These are phyloP conservation scores for Ormosia semicastrata DNA, from an alignment of 306 rosid species.

Conservation along the genomic window DNA sequence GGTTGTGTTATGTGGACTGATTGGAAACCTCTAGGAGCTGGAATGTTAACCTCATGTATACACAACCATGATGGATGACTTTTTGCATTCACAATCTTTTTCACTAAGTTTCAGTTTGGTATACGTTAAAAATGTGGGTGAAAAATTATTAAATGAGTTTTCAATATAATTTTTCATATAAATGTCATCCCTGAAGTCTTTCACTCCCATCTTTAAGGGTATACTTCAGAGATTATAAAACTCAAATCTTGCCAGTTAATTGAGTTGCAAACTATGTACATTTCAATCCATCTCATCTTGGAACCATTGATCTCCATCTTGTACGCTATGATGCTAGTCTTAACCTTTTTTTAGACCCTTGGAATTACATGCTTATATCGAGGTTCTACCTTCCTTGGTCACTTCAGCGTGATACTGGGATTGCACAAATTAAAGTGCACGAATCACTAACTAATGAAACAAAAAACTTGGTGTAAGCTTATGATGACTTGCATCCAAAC, in stretches of 20 bases:
- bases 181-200: neutral
- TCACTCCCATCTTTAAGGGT: neutral
- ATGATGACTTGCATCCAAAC: neutral
- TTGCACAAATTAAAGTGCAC: neutral
- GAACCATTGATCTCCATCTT: neutral
- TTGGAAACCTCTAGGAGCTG: conserved; percentile 27
- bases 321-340: neutral
- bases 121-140: conserved; percentile 11
- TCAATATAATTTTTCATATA: neutral
- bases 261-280: conserved; percentile 1
- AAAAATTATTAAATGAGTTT: neutral
- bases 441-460: neutral
- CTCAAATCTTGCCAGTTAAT: neutral
- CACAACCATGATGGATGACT: conserved; percentile 21
- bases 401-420: neutral
- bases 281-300: neutral
- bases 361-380: neutral
- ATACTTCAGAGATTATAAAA: neutral
- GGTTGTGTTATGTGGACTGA: conserved; percentile 21
- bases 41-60: conserved; percentile 38
- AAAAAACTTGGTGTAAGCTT: neutral
- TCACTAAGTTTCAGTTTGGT: neutral
- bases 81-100: conserved; percentile 28
- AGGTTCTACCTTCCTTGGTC: neutral
- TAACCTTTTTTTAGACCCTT: neutral